Percentiles rank a stretch among this genome's conserved stretches.
These are phyloP conservation scores for Tylopilus felleus DNA, from an alignment of 768 basidiomycete species.

Conservation along the genomic window DNA sequence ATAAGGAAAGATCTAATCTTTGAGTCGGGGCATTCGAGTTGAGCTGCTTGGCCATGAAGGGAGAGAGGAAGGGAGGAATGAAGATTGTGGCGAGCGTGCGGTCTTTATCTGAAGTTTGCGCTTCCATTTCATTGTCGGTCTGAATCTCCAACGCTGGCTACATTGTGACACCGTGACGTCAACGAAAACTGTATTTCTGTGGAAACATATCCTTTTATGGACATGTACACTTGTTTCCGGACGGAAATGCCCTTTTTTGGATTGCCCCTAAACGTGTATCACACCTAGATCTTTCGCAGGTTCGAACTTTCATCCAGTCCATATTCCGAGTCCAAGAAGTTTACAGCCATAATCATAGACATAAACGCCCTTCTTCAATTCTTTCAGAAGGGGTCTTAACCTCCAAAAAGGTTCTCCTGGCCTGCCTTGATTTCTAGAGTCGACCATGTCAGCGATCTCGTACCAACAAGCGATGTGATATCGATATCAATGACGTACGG, in stretches of 20 bases:
- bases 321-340: background rate
- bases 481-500: no score
- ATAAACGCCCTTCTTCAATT: no score
- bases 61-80: background rate
- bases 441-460: no score
- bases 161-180: slow-evolving; percentile 22
- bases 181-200: background rate
- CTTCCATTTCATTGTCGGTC: slow-evolving; percentile 13
- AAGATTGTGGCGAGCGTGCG: slow-evolving; percentile 2
- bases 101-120: slow-evolving; percentile 10
- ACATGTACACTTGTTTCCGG: background rate
- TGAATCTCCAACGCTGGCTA: background rate
- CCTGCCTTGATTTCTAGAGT: no score
- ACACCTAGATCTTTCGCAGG: background rate
- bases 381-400: no score
- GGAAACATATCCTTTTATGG: slow-evolving; percentile 1
- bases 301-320: background rate
- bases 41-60: slow-evolving; percentile 14
- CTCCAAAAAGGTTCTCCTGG: no score
- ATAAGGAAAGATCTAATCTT: slow-evolving; percentile 18
- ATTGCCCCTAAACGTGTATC: background rate
- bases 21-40: background rate
- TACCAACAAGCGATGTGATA: no score
- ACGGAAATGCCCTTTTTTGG: background rate
- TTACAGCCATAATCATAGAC: background rate